phyloP scores from a whole-genome alignment of 129 eudicot species.

The Escallonia rubra region DNA sequence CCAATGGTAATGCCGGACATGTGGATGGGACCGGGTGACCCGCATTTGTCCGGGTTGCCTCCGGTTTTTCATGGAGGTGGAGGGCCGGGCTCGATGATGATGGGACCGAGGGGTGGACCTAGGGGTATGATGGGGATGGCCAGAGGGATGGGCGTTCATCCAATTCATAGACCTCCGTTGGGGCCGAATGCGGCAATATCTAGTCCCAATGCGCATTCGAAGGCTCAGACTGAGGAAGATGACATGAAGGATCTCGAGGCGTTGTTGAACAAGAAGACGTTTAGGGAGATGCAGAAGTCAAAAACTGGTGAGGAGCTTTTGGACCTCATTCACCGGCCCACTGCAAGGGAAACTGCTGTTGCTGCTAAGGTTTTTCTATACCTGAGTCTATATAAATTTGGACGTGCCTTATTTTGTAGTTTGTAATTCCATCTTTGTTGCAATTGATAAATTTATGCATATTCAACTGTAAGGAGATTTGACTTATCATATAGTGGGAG shows the following conservation, averaged over 20 bases:
- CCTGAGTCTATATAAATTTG: neutral
- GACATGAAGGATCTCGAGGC: constrained; percentile 91
- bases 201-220: constrained; percentile 26
- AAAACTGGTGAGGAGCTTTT: constrained; percentile 91
- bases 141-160: constrained; percentile 62
- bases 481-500: neutral
- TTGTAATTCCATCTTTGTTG: constrained; percentile 1
- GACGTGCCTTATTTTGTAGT: neutral
- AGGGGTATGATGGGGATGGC: constrained; percentile 64
- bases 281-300: constrained; percentile 84
- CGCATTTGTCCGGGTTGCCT: constrained; percentile 27
- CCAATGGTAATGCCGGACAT: constrained; percentile 29
- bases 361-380: constrained; percentile 66
- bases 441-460: neutral
- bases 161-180: constrained; percentile 59
- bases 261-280: constrained; percentile 78
- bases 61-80: constrained; percentile 30
- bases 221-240: constrained; percentile 82
- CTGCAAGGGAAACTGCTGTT: constrained; percentile 91
- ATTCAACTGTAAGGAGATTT: neutral
- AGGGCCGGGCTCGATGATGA: constrained; percentile 40
- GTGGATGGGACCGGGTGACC: constrained; percentile 59
- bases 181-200: constrained; percentile 41
- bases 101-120: constrained; percentile 49
- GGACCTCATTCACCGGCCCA: constrained; percentile 89